Base-by-base conservation (phyloP, 169 alveolate genomes). In the Babesia caballi region DNA sequence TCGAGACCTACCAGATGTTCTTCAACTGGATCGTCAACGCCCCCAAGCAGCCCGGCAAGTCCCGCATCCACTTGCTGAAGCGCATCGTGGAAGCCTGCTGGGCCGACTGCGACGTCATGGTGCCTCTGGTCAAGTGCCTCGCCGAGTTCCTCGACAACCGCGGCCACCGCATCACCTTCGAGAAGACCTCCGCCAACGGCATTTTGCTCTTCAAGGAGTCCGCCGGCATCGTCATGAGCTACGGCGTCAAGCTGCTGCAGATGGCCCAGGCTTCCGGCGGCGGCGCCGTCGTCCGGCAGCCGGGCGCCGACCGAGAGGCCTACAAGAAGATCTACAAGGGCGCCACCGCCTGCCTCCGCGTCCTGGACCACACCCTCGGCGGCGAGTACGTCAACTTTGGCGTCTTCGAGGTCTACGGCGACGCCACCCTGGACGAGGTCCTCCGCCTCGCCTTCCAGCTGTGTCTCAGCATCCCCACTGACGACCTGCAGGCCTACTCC, bases 351-450 rank as follows among this genome's bases (percentile, higher is more conserved):
- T 91, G 94, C 21, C 44, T 94, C 42, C 93, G 89, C 71, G 90
- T 94, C 73, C 83, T 94, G 52, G 90, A 93, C 66, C 94, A 94
- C 87, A 94, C 96, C 41, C 90, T 95, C 30, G 92, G 93, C 35
- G 98, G 98, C 6, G 94, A 92, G 66, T 95, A 94, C 71, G 93
- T 93, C 49, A 94, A 92, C 82, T 95, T 94, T 80, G 98, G 96
- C 0, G 96, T 95, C 33, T 95, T 95, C 32, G 97, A 95, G 82
- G 87, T 95, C 23, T 95, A 95, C 81, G 94, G 94, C 33, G 98
- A 95, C 77, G 93, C 88, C 51, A 88, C 96, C 51, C 85, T 95
- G 69, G 93, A 92, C 61, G 90, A 92, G 65, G 93, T 96, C 12
- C 89, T 95, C 41, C 83, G 85, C 35, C 89, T 95, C 60, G 96